Evolutionary conservation across 2,329 filamentous ascomycete species (phyloP).

Genomic region (Colletotrichum zoysiae): DNA sequence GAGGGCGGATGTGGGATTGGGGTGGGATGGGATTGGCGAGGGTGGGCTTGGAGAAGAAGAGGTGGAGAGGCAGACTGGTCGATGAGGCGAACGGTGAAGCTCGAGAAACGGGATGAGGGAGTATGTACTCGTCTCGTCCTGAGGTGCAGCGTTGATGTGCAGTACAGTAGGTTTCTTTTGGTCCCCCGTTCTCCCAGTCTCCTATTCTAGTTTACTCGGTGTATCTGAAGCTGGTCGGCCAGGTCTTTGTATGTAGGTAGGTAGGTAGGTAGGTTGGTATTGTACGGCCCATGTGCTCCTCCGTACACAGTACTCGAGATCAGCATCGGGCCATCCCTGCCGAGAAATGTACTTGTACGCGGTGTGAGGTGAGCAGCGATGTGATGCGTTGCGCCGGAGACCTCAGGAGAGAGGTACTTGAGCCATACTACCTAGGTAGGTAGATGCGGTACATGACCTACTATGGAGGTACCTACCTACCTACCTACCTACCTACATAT

Average conservation of each 20-base stretch:
- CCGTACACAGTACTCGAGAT: conserved; percentile 8
- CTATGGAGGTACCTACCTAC: too few relatives aligned
- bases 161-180: background rate
- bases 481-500: too few relatives aligned
- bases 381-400: background rate
- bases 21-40: conserved; percentile 37
- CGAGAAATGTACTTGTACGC: conserved; percentile 9
- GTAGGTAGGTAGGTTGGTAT: too few relatives aligned
- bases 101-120: conserved; percentile 6
- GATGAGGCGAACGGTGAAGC: conserved; percentile 27
- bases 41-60: conserved; percentile 24
- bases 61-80: conserved; percentile 36
- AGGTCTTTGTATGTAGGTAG: background rate
- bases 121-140: background rate
- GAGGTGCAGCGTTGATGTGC: conserved; percentile 6
- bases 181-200: background rate
- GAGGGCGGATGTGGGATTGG: conserved; percentile 42
- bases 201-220: background rate
- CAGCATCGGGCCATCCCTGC: background rate
- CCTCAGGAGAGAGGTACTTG: background rate
- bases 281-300: background rate
- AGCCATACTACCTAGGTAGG: background rate
- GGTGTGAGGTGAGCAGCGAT: background rate
- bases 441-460: too few relatives aligned
- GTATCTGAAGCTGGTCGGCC: conserved; percentile 21